Conservation (phyloP, 345 rosid species). For the Salix purpurea region DNA sequence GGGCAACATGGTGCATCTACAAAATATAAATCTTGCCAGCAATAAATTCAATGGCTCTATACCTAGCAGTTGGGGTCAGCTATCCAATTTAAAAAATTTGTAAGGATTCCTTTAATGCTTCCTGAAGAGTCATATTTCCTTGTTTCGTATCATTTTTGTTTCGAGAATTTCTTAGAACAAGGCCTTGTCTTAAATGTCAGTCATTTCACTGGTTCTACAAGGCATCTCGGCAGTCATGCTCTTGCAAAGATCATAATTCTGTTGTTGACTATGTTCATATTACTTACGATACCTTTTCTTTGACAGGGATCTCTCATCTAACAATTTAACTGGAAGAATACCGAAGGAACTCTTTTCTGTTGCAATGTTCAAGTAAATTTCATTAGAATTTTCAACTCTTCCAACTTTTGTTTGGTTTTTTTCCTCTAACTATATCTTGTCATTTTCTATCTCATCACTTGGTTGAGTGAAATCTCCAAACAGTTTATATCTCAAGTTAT, state of each 20-base stretch:
- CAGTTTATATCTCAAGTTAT: background rate
- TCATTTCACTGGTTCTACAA: background rate
- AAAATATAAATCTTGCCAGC: slow-evolving; percentile 65
- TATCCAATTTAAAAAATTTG: slow-evolving; percentile 65
- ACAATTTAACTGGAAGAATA: slow-evolving; percentile 59
- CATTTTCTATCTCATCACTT: background rate
- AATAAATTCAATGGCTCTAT: slow-evolving; percentile 74
- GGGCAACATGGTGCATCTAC: slow-evolving; percentile 52
- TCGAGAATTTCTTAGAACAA: background rate
- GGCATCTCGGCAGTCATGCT: background rate
- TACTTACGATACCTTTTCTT: background rate
- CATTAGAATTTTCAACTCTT: background rate
- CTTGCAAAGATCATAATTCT: background rate
- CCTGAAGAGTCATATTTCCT: background rate
- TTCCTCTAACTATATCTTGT: background rate
- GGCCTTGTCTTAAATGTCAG: no score
- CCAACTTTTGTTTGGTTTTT: background rate
- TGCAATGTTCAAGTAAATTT: slow-evolving; percentile 63
- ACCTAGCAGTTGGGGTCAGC: slow-evolving; percentile 61
- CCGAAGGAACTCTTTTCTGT: slow-evolving; percentile 55
- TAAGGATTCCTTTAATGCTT: slow-evolving; percentile 30
- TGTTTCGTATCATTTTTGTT: background rate
- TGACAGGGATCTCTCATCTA: slow-evolving; percentile 77
- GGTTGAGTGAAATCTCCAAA: background rate
- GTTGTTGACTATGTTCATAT: background rate